These are phyloP conservation scores for Aristolochia fimbriata DNA, from an alignment of 164 flowering plant species.

Conservation along the genomic window DNA sequence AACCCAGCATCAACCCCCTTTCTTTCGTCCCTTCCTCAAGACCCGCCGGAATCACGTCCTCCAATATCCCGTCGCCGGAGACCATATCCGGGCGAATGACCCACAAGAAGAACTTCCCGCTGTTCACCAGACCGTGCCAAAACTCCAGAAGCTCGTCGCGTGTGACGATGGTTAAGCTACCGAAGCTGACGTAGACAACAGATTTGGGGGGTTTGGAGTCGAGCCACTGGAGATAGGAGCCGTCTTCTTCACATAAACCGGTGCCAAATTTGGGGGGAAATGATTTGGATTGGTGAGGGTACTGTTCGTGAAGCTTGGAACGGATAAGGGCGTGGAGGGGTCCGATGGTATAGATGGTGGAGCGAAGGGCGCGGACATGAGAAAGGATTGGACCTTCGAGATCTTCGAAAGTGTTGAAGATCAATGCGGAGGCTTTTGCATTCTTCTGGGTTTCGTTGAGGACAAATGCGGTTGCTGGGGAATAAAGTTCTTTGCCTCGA, in stretches of 20 bases:
- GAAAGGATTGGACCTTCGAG: slow-evolving; percentile 21
- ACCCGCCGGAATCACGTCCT: slow-evolving; percentile 10
- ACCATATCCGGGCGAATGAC: slow-evolving; percentile 27
- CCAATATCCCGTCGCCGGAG: slow-evolving; percentile 1
- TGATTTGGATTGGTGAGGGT: not conserved
- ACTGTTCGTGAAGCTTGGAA: not conserved
- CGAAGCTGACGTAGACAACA: slow-evolving; percentile 56
- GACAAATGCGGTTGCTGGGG: slow-evolving; percentile 5
- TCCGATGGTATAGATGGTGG: slow-evolving; percentile 18
- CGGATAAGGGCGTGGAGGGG: slow-evolving; percentile 20
- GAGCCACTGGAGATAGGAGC: slow-evolving; percentile 45
- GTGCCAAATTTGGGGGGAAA: slow-evolving; percentile 11
- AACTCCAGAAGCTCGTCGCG: slow-evolving; percentile 28
- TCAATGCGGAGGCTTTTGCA: slow-evolving; percentile 14
- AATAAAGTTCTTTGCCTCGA: slow-evolving; percentile 15
- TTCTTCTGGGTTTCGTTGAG: slow-evolving; percentile 3
- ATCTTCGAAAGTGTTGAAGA: slow-evolving; percentile 26
- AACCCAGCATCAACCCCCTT: slow-evolving; percentile 21
- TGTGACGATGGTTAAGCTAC: slow-evolving; percentile 22
- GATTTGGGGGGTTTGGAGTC: slow-evolving; percentile 27
- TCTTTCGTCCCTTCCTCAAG: slow-evolving; percentile 14
- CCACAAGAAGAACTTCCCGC: slow-evolving; percentile 37
- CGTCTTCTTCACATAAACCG: slow-evolving; percentile 30
- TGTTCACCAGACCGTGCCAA: slow-evolving; percentile 40
- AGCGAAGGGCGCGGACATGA: slow-evolving; percentile 9